These are phyloP conservation scores for Coemansia sp. DNA, from an alignment of 192 early-diverging fungal genomes.

Conservation along the genomic window DNA sequence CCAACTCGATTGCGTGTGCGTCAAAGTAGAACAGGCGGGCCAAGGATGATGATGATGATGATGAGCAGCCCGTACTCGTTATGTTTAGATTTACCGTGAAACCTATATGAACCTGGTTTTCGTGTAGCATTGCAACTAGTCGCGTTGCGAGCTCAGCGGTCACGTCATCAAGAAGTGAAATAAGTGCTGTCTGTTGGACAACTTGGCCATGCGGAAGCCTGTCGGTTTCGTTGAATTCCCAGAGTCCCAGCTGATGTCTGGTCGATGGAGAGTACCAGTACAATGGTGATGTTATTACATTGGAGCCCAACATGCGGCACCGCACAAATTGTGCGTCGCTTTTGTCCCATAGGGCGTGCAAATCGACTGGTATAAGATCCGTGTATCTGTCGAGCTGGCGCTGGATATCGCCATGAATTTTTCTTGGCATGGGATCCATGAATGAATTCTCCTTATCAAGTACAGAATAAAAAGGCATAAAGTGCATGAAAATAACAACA, in stretches of 20 bases:
- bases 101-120: conserved; percentile 1
- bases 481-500: too few relatives aligned
- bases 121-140: neutral
- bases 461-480: too few relatives aligned
- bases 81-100: conserved; percentile 40
- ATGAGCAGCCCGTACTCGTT: neutral
- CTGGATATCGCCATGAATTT: conserved; percentile 17
- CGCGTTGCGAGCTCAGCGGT: conserved; percentile 26
- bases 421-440: neutral
- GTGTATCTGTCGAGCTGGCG: neutral
- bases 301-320: conserved; percentile 3
- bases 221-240: conserved; percentile 9
- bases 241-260: conserved; percentile 15
- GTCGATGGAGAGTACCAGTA: conserved; percentile 22
- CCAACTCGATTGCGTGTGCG: neutral
- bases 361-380: conserved; percentile 15
- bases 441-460: too few relatives aligned
- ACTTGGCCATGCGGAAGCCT: neutral
- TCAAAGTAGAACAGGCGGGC: conserved; percentile 30
- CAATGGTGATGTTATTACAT: conserved; percentile 1
- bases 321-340: conserved; percentile 12
- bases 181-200: conserved; percentile 19
- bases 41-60: too few relatives aligned
- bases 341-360: conserved; percentile 26
- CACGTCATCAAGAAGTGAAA: conserved; percentile 32